These are phyloP conservation scores for Corylus heterophylla DNA, from an alignment of 306 rosid genomes.

Conservation along the genomic window DNA sequence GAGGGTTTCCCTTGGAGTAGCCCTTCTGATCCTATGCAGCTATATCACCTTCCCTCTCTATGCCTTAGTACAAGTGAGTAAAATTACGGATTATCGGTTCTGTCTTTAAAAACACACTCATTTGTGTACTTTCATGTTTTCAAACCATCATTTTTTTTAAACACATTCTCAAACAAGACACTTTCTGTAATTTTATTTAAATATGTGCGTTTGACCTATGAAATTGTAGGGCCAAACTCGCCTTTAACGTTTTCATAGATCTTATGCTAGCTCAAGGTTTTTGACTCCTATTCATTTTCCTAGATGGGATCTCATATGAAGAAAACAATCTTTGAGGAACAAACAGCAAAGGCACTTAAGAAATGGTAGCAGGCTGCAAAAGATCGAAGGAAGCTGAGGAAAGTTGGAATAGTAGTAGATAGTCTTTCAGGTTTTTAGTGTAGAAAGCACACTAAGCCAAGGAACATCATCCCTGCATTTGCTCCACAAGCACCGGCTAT, in stretches of 20 bases:
- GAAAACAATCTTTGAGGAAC: conserved; percentile 65
- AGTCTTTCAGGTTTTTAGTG: conserved; percentile 42
- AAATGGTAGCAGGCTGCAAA: conserved; percentile 64
- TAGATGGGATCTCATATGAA: conserved; percentile 86
- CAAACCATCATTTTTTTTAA: too few relatives aligned
- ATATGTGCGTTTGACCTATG: too few relatives aligned
- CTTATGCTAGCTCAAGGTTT: neutral
- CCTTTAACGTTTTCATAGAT: too few relatives aligned
- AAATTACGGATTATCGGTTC: too few relatives aligned
- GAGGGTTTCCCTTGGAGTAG: conserved; percentile 55
- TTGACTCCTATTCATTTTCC: neutral
- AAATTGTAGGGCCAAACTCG: too few relatives aligned
- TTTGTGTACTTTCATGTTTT: too few relatives aligned
- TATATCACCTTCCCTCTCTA: conserved; percentile 70
- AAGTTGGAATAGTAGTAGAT: conserved; percentile 19
- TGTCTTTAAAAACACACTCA: too few relatives aligned
- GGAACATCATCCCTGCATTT: conserved; percentile 57
- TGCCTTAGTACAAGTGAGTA: conserved; percentile 58
- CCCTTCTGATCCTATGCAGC: conserved; percentile 57
- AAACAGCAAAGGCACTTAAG: conserved; percentile 63
- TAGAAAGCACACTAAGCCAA: conserved; percentile 60
- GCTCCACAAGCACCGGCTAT: conserved; percentile 52
- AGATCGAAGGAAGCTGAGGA: conserved; percentile 41
- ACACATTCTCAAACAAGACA: too few relatives aligned
- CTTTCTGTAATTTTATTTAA: too few relatives aligned